Evolutionary conservation across 2,329 filamentous ascomycete genomes (phyloP), one percentile per base, ranked within the genome.

Genomic region (Furcasterigmium sp.): DNA sequence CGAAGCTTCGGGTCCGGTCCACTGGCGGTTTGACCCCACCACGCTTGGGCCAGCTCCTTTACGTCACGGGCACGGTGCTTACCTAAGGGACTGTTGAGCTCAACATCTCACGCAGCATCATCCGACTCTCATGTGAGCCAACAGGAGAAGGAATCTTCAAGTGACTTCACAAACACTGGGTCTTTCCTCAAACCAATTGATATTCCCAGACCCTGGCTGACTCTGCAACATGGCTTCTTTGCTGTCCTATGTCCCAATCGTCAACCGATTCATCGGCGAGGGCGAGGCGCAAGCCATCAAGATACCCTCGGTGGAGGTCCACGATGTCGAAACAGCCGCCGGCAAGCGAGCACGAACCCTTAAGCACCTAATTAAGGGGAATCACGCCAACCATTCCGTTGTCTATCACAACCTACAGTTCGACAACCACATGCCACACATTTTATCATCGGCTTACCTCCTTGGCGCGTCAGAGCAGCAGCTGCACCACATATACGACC

Each of bases 361-460:
- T 48, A 96, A 95, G 68, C 90, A 97, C 65, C 72, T 98, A 13
- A 64, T 98, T 47, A 88, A 87, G 63, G 84, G 91, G 41, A 97
- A 97, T 61, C 93, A 98, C 67, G 84, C 84, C 52, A 95, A 93
- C 60, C 80, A 95, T 64, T 81, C 89, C 25, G 83, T 97, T 52
- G 67, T 95, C 43, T 93, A 87, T 62, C 81, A 91, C 60, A 62
- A 85, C 42, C 69, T 85, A 5, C 70, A 77, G 48, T 93, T 83
- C 55, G 81, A 93, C 67, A 97, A 97, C 58, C 87, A 95, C 65
- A 73, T 84, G 54, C 76, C 88, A 30, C 90, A 95, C 65, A 78
- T 90, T 41, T 76, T 98, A 11, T 82, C 82, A 52, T 89, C 91
- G 6, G 85, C 90, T 2, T 98, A 94, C 63, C 73, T 95, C 14